These are phyloP conservation scores for Huntiella decipiens DNA, from an alignment of 2,329 filamentous ascomycete species.

Conservation along the genomic window DNA sequence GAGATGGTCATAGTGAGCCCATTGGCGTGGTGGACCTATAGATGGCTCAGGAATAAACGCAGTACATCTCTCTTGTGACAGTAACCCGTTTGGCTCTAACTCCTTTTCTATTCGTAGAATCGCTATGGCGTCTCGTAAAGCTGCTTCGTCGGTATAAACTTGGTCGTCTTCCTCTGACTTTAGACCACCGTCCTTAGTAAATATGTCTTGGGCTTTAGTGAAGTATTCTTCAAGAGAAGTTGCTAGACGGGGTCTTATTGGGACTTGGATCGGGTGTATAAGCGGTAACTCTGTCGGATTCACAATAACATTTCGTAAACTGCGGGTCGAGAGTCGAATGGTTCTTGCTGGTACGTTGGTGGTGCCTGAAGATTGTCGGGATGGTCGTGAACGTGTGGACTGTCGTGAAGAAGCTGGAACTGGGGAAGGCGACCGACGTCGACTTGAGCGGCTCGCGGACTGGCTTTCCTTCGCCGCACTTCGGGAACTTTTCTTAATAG, in stretches of 20 bases:
- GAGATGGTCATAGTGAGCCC: slow-evolving; percentile 74
- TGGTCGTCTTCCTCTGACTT: slow-evolving; percentile 34
- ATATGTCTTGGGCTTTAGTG: slow-evolving; percentile 27
- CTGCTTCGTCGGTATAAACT: slow-evolving; percentile 40
- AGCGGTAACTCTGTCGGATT: slow-evolving; percentile 26
- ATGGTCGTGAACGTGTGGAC: slow-evolving; percentile 20
- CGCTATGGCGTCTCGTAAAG: slow-evolving; percentile 47
- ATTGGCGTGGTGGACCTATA: slow-evolving; percentile 60
- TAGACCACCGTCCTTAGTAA: slow-evolving; percentile 40
- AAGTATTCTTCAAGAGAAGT: slow-evolving; percentile 40
- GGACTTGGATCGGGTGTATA: slow-evolving; percentile 39
- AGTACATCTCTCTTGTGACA: slow-evolving; percentile 52
- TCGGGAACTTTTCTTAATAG: slow-evolving; percentile 2
- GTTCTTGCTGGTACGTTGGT: not conserved
- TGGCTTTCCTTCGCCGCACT: slow-evolving; percentile 2
- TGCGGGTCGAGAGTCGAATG: slow-evolving; percentile 17
- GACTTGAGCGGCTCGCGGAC: slow-evolving; percentile 5
- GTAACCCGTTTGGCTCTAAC: slow-evolving; percentile 52
- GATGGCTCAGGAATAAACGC: slow-evolving; percentile 52
- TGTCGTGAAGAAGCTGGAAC: slow-evolving; percentile 20
- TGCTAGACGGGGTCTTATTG: slow-evolving; percentile 32
- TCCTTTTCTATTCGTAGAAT: slow-evolving; percentile 54
- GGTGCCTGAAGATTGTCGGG: slow-evolving; percentile 5
- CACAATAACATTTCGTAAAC: slow-evolving; percentile 12
- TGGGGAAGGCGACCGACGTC: slow-evolving; percentile 16